Evolutionary conservation across 2,329 filamentous ascomycete species (phyloP), one percentile per base, ranked within the genome.

Genomic region (Mycosphaerella sp.): DNA sequence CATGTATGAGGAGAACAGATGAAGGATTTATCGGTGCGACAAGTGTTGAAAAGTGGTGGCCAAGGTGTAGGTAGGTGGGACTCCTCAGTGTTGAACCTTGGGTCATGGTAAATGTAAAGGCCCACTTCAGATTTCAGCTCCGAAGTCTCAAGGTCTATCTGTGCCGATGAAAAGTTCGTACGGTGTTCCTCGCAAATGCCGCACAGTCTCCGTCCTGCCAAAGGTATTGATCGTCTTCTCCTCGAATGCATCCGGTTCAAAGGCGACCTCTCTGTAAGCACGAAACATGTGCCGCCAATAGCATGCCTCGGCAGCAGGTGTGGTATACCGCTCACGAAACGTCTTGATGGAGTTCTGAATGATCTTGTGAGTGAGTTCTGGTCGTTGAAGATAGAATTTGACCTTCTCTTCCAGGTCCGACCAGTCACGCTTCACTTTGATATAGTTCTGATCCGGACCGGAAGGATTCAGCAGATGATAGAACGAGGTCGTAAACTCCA

Each of bases 311-410:
- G 63, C 63, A 4, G 63, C 59, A 16, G 55, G 51, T 4, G 59
- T 62, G 25, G 79, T 64, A 58, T 79, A 79, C 2, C 74, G 65
- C 57, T 79, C 75, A 2, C 76, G 70, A 58, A 79, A 79, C 13
- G 70, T 72, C 37, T 61, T 61, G 5, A 74, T 69, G 2, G 68
- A 70, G 57, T 79, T 78, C 25, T 72, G 64, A 12, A 77, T 77
- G 47, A 81, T 78, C 30, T 62, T 63, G 60, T 75, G 67, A 25
- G 44, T 43, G 17, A 48, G 30, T 2, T 41, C 39, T n/a, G 49
- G 47, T n/a, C 76, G 75, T 4, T 68, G 62, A 4, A 66, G 57
- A 0, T 70, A 70, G 48, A 69, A 69, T 14, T 71, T 53, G 36
- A 73, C 65, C 44, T 65, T 67, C 12, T 59, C 52, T 16, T 67